phyloP scores from a whole-genome alignment of 164 flowering plant species.

The Kingdonia uniflora region DNA sequence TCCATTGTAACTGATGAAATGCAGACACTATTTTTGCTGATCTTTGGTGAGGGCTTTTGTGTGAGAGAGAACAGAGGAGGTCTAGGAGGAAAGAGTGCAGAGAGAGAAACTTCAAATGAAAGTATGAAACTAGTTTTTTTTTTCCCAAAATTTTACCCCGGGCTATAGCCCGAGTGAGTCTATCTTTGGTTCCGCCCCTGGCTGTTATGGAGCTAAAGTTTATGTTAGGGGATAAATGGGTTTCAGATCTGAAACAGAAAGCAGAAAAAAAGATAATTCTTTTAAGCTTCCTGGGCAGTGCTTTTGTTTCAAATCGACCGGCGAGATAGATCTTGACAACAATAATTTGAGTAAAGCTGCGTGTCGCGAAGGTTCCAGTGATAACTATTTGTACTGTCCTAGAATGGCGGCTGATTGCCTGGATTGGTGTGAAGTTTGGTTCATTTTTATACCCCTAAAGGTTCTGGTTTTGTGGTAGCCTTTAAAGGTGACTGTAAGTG shows the following conservation, averaged over 20 bases:
- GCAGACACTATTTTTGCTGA: too few relatives aligned
- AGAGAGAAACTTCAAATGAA: too few relatives aligned
- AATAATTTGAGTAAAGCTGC: not conserved
- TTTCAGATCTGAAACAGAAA: slow-evolving; percentile 34
- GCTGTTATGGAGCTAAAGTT: slow-evolving; percentile 46
- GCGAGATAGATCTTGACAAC: not conserved
- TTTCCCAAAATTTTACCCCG: too few relatives aligned
- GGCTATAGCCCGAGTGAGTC: too few relatives aligned
- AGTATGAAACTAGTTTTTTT: too few relatives aligned
- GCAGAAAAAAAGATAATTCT: not conserved
- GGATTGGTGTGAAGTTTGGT: slow-evolving; percentile 72
- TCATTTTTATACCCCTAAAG: not conserved
- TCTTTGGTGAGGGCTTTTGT: too few relatives aligned
- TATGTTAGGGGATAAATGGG: slow-evolving; percentile 46
- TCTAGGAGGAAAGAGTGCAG: too few relatives aligned
- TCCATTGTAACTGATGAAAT: too few relatives aligned
- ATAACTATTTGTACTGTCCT: not conserved
- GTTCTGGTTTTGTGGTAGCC: too few relatives aligned
- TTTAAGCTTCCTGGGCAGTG: not conserved
- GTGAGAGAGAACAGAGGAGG: too few relatives aligned
- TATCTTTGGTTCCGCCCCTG: too few relatives aligned
- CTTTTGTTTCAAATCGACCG: not conserved
- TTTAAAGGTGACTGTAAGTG: too few relatives aligned
- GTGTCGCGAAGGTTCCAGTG: not conserved
- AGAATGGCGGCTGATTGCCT: slow-evolving; percentile 25